Conservation (phyloP, 441 rosid genomes). For the Melastoma candidum region DNA sequence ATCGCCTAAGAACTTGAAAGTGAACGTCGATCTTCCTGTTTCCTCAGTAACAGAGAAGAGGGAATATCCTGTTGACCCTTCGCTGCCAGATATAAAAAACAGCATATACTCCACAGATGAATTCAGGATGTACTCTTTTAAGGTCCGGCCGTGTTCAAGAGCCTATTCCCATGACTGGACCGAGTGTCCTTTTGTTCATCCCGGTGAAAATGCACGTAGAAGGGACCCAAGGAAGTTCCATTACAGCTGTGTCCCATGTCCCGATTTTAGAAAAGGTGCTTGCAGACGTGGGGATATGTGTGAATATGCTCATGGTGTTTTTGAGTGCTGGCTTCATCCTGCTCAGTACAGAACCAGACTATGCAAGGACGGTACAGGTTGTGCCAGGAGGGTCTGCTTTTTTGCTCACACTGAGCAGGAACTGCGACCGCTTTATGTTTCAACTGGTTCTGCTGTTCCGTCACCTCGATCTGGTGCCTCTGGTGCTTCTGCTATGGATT, state of each 20-base stretch:
- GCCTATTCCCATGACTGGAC: slow-evolving; percentile 84
- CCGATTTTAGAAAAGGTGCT: slow-evolving; percentile 56
- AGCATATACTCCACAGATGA: slow-evolving; percentile 51
- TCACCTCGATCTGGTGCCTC: slow-evolving; percentile 39
- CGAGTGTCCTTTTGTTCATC: slow-evolving; percentile 74
- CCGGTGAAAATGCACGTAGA: slow-evolving; percentile 77
- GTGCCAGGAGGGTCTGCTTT: slow-evolving; percentile 58
- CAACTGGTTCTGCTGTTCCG: slow-evolving; percentile 40
- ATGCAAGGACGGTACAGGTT: slow-evolving; percentile 60
- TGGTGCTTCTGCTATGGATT: slow-evolving; percentile 49
- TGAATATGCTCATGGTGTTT: slow-evolving; percentile 71
- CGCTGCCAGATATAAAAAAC: slow-evolving; percentile 51
- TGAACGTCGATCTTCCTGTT: slow-evolving; percentile 17
- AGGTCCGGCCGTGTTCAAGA: slow-evolving; percentile 63
- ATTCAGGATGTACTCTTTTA: slow-evolving; percentile 68
- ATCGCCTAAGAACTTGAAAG: slow-evolving; percentile 23
- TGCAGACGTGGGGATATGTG: slow-evolving; percentile 57
- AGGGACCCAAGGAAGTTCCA: slow-evolving; percentile 70
- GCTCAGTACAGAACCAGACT: slow-evolving; percentile 66
- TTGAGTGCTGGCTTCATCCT: slow-evolving; percentile 82
- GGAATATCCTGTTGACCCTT: slow-evolving; percentile 52
- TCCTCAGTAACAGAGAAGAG: slow-evolving; percentile 34
- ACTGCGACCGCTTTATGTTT: slow-evolving; percentile 43
- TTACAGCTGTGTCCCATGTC: slow-evolving; percentile 59
- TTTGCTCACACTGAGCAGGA: slow-evolving; percentile 57